phyloP scores from a whole-genome alignment of 371 early-diverging fungal species.

The Syncephalastrum monosporum region DNA sequence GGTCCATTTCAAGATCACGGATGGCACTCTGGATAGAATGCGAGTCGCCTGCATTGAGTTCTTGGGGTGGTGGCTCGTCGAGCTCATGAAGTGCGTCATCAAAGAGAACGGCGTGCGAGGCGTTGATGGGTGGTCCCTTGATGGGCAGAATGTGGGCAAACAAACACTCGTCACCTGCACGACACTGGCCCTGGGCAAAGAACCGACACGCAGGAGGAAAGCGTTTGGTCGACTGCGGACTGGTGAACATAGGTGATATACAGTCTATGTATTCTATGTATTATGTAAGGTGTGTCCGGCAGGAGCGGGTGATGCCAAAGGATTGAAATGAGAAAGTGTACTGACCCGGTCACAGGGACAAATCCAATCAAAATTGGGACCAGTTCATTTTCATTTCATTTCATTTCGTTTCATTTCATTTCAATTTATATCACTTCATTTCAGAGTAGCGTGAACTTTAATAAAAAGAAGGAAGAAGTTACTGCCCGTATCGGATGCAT shows the following conservation, averaged over 20 bases:
- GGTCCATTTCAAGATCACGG: slow-evolving; percentile 40
- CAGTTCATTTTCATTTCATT: no score
- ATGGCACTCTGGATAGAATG: slow-evolving; percentile 38
- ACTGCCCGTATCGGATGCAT: no score
- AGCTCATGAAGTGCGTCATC: slow-evolving; percentile 18
- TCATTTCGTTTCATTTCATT: no score
- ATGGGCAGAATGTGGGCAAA: slow-evolving; percentile 50
- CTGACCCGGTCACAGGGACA: no score
- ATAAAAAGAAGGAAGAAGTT: no score
- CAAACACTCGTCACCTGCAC: slow-evolving; percentile 45
- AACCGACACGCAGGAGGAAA: slow-evolving; percentile 50
- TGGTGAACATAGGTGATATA: slow-evolving; percentile 18
- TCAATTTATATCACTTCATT: no score
- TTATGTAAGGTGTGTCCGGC: not conserved
- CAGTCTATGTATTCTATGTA: not conserved
- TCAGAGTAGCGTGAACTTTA: no score
- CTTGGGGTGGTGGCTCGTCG: slow-evolving; percentile 10
- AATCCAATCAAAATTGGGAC: no score
- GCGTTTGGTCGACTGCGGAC: slow-evolving; percentile 28
- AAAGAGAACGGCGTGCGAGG: slow-evolving; percentile 17
- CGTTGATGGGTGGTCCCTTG: slow-evolving; percentile 22
- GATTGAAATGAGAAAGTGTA: no score
- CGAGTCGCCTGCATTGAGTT: slow-evolving; percentile 11
- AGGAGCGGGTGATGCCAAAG: not conserved
- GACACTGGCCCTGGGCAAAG: slow-evolving; percentile 45